Conservation (phyloP, 2,329 filamentous ascomycete species). For the Calonectria henricotiae region DNA sequence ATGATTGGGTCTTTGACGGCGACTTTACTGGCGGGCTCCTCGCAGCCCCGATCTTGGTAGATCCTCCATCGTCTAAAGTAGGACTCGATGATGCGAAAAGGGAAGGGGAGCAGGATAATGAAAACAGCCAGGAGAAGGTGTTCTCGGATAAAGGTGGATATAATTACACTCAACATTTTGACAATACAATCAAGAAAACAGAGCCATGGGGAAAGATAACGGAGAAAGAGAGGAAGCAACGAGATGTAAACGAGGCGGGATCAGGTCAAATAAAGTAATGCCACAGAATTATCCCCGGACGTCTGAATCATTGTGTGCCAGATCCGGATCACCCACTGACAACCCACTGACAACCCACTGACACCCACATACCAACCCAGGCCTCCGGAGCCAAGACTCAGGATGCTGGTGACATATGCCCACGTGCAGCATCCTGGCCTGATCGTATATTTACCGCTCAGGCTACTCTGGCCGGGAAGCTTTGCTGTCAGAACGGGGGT, state of each 20-base stretch:
- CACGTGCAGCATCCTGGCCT: slow-evolving; percentile 29
- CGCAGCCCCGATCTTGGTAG: slow-evolving; percentile 47
- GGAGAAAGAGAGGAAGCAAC: slow-evolving; percentile 40
- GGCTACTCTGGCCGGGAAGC: slow-evolving; percentile 32
- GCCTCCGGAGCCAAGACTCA: slow-evolving; percentile 18
- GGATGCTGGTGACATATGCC: slow-evolving; percentile 28
- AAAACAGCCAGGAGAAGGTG: slow-evolving; percentile 42
- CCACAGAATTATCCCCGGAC: slow-evolving; percentile 48
- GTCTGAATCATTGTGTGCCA: slow-evolving; percentile 53
- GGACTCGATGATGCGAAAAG: slow-evolving; percentile 39
- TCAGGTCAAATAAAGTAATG: slow-evolving; percentile 46
- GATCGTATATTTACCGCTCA: slow-evolving; percentile 36
- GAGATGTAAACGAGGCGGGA: slow-evolving; percentile 35
- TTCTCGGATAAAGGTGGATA: slow-evolving; percentile 42
- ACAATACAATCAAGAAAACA: not conserved
- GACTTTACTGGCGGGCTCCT: slow-evolving; percentile 45
- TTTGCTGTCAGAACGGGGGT: slow-evolving; percentile 31
- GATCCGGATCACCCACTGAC: slow-evolving; percentile 43
- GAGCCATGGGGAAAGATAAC: slow-evolving; percentile 30
- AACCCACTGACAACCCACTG: slow-evolving; percentile 37
- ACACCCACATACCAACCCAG: slow-evolving; percentile 24
- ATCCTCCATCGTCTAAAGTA: slow-evolving; percentile 41
- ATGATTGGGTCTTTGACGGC: slow-evolving; percentile 55
- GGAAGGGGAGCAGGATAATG: slow-evolving; percentile 43
- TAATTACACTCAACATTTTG: slow-evolving; percentile 43